Conservation (phyloP, 2,329 filamentous ascomycete species). For the Penicillium sp. region DNA sequence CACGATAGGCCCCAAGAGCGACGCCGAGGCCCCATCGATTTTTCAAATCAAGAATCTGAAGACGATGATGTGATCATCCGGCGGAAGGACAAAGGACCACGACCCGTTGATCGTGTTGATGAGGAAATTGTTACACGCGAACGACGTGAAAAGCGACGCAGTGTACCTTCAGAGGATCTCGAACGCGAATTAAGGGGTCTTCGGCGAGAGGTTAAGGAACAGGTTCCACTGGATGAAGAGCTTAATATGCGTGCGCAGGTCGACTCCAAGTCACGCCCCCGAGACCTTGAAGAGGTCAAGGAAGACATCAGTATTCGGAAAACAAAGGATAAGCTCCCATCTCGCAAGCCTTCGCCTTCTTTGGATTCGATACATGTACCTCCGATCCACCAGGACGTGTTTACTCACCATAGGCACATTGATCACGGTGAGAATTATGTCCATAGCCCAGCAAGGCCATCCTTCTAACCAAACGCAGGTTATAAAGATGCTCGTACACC, state of each 20-base stretch:
- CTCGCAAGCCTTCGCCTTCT: conserved; percentile 53
- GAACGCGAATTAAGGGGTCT: conserved; percentile 3
- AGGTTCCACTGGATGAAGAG: background rate
- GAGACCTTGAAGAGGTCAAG: conserved; percentile 10
- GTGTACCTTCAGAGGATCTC: background rate
- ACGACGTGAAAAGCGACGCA: conserved; percentile 1
- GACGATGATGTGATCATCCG: conserved; percentile 3
- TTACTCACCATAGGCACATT: conserved; percentile 82
- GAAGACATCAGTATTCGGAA: conserved; percentile 19
- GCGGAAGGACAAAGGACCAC: background rate
- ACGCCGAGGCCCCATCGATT: background rate
- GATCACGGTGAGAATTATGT: conserved; percentile 66
- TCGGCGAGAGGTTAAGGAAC: background rate
- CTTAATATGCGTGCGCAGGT: background rate
- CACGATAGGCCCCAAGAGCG: background rate
- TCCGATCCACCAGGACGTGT: conserved; percentile 81
- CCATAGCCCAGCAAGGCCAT: background rate
- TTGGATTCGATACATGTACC: conserved; percentile 68
- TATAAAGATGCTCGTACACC: conserved; percentile 26
- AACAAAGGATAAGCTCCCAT: conserved; percentile 22
- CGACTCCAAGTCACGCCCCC: background rate
- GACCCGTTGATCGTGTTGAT: background rate
- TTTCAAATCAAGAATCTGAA: background rate
- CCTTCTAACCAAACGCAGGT: conserved; percentile 19
- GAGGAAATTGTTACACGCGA: background rate